Evolutionary conservation across 1,284 basidiomycete species (phyloP).

Genomic region (Athelia sp.): DNA sequence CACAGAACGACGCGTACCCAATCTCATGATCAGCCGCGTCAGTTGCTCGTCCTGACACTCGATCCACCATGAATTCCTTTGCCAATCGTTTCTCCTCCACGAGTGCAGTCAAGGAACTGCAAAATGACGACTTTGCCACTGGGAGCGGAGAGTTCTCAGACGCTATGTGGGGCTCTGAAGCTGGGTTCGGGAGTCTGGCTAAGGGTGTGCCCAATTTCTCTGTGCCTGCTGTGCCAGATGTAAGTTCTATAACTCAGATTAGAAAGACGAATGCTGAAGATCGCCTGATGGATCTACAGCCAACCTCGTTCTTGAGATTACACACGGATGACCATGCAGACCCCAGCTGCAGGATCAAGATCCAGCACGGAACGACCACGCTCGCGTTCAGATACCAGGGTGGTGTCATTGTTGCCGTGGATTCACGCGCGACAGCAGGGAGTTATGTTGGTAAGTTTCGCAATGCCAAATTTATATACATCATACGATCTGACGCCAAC

Average conservation of each 20-base stretch:
- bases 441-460: constrained; percentile 86
- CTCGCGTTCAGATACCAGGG: constrained; percentile 96
- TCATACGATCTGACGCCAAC: constrained; percentile 1
- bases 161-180: constrained; percentile 75
- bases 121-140: constrained; percentile 40
- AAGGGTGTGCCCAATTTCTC: constrained; percentile 68
- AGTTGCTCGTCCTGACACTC: constrained; percentile 6
- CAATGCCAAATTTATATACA: neutral
- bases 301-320: constrained; percentile 81
- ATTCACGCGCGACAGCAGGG: constrained; percentile 96
- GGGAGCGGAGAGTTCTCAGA: constrained; percentile 64
- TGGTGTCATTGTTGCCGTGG: constrained; percentile 96
- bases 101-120: constrained; percentile 44
- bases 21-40: neutral
- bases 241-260: constrained; percentile 34
- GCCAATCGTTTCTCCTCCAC: constrained; percentile 61
- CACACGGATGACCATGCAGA: constrained; percentile 94
- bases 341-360: constrained; percentile 94
- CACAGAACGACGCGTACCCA: neutral
- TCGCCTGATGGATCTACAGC: constrained; percentile 41
- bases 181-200: constrained; percentile 70
- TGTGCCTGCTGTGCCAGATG: constrained; percentile 69
- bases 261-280: neutral
- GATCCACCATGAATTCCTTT: constrained; percentile 70
- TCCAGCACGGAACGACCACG: constrained; percentile 98